phyloP scores from a whole-genome alignment of 1,139 yeast genomes.

The Lodderomyces elongisporus region DNA sequence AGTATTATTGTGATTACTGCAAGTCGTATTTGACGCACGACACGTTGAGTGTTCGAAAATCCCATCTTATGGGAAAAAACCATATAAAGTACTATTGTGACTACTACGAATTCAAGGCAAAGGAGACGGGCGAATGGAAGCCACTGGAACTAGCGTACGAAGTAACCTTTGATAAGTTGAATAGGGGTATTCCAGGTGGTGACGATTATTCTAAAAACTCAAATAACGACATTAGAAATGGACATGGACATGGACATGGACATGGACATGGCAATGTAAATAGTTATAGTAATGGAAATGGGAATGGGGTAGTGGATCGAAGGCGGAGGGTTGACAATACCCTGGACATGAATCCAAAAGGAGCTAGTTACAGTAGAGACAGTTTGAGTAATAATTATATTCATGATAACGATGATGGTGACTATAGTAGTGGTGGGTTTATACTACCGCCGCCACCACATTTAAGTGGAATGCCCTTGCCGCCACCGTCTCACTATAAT shows the following conservation, averaged over 20 bases:
- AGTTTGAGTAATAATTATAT: constrained; percentile 4
- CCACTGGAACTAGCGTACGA: constrained; percentile 37
- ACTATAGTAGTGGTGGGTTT: too few relatives aligned
- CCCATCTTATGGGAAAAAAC: constrained; percentile 76
- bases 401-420: constrained; percentile 12
- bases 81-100: constrained; percentile 73
- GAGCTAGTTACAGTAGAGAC: too few relatives aligned
- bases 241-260: too few relatives aligned
- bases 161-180: constrained; percentile 33
- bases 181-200: constrained; percentile 44
- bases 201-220: not conserved
- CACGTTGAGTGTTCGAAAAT: constrained; percentile 78
- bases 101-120: constrained; percentile 62
- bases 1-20: constrained; percentile 84
- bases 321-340: constrained; percentile 8
- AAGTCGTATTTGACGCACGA: constrained; percentile 84
- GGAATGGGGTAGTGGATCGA: constrained; percentile 9
- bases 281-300: constrained; percentile 13
- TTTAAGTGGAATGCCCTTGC: constrained; percentile 26
- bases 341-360: too few relatives aligned
- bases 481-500: constrained; percentile 31
- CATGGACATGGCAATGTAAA: constrained; percentile 7
- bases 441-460: constrained; percentile 34
- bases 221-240: constrained; percentile 4
- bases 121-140: constrained; percentile 43